Percentiles rank a stretch among this genome's conserved stretches.
Evolutionary conservation across 2,329 filamentous ascomycete species (phyloP).

Genomic region (Trichoderma cornu-damae): DNA sequence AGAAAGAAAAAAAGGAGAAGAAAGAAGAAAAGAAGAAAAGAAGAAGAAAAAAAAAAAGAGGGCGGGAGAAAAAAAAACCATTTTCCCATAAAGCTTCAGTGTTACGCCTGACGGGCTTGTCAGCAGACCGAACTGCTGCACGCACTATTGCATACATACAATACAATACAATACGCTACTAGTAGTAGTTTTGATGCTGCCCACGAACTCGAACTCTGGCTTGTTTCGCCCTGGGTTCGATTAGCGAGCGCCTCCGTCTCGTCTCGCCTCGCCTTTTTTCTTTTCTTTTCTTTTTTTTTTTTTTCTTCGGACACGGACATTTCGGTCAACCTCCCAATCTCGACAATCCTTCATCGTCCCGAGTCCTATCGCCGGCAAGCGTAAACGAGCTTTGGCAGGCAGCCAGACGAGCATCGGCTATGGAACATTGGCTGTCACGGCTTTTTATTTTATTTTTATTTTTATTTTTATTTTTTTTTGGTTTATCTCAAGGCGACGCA

Average conservation of each 20-base stretch:
- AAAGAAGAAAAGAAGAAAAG: too few relatives aligned
- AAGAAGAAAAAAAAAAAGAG: too few relatives aligned
- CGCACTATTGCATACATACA: too few relatives aligned
- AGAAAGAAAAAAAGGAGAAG: too few relatives aligned
- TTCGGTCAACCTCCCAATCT: background rate
- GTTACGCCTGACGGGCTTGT: background rate
- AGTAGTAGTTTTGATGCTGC: too few relatives aligned
- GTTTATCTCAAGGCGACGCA: too few relatives aligned
- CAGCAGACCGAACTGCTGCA: slow-evolving; percentile 15
- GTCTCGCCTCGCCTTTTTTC: background rate
- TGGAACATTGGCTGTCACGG: background rate
- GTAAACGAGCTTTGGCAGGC: background rate
- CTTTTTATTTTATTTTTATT: too few relatives aligned
- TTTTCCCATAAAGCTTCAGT: slow-evolving; percentile 6
- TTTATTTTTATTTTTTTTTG: too few relatives aligned
- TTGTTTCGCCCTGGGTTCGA: background rate
- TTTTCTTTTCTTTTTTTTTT: too few relatives aligned
- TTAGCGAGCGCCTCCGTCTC: slow-evolving; percentile 5
- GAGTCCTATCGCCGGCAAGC: background rate
- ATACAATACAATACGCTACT: too few relatives aligned
- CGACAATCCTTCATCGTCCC: background rate
- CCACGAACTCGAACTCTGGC: background rate
- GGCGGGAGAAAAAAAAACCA: too few relatives aligned
- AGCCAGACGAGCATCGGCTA: background rate
- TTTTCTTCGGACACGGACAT: too few relatives aligned